Base-by-base conservation (phyloP, 1,139 yeast species). In the Geotrichum australiense region DNA sequence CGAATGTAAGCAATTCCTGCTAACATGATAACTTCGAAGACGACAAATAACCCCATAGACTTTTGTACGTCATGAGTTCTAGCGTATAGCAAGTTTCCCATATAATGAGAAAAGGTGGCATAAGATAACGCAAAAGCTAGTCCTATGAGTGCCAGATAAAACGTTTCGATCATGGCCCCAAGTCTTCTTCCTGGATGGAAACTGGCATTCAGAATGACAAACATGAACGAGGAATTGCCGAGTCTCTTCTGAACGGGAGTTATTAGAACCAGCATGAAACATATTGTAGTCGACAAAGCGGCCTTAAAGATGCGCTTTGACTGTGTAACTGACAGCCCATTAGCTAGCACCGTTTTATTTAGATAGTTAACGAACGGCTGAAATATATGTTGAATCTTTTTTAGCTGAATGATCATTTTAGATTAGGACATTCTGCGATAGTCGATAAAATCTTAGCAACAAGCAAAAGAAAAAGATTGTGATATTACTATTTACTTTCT, bases 161-260 rank as follows among this genome's bases (percentile, higher is more conserved):
- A 61, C 16, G 67, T 64, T 47, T 71, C 73, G 24, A 71, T 59
- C 56, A 70, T 69, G 8, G 71, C 66, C 24, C 75, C 72, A 1
- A 69, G 59, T 35, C 76, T 59, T 45, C 74, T 59, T 0, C 74
- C 75, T 1, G 74, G 74, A 50, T 70, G 73, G 24, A 68, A 66
- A 50, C 68, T 68, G 12, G 70, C 74, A 1, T 73, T 63, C 2
- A 69, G 61, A 32, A 71, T 50, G 0, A 71, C 69, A 21, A 69
- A 52, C 62, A 71, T 62, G 12, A 69, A 68, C 1, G 70, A 66
- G 32, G 68, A 64, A 1, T 53, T 49, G 2, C 74, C 74, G n/a
- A 70, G 42, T 11, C 50, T 55, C 4, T 40, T 47, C 22, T 65
- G 48, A 1, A 66, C 62, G 6, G 56, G 56, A 1, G 68, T 66